These are phyloP conservation scores for Backusella luteola DNA, from an alignment of 192 early-diverging fungal genomes.

Conservation along the genomic window DNA sequence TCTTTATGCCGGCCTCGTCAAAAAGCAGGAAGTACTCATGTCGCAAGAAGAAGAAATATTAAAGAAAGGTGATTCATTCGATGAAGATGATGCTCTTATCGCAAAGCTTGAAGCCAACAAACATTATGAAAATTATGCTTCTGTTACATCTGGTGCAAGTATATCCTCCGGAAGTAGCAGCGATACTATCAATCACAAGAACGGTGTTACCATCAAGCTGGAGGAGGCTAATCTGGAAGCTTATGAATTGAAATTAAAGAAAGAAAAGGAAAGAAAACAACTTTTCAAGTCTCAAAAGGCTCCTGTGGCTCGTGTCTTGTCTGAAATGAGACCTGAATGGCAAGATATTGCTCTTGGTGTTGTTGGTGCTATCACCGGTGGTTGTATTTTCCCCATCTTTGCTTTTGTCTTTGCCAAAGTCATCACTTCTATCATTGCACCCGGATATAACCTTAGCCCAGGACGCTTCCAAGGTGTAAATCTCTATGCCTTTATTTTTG, in stretches of 20 bases:
- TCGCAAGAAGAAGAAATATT: slow-evolving; percentile 6
- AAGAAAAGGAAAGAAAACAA: slow-evolving; percentile 37
- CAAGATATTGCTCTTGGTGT: slow-evolving; percentile 49
- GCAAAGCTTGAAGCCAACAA: neutral
- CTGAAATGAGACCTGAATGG: slow-evolving; percentile 50
- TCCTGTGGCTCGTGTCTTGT: slow-evolving; percentile 49
- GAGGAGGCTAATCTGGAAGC: slow-evolving; percentile 12
- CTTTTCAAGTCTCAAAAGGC: slow-evolving; percentile 44
- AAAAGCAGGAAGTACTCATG: slow-evolving; percentile 57
- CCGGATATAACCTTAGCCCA: slow-evolving; percentile 11
- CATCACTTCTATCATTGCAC: slow-evolving; percentile 43
- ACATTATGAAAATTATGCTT: neutral
- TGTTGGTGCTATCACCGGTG: slow-evolving; percentile 62
- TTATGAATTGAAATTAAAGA: slow-evolving; percentile 9
- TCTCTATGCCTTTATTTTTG: slow-evolving; percentile 40
- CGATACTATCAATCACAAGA: neutral
- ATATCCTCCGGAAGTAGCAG: neutral
- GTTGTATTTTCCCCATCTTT: slow-evolving; percentile 73
- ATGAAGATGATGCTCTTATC: neutral
- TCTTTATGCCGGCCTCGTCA: slow-evolving; percentile 61
- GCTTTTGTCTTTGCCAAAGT: slow-evolving; percentile 50
- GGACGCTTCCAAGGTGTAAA: slow-evolving; percentile 35
- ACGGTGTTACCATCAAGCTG: neutral
- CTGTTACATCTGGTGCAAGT: neutral
- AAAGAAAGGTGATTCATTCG: neutral